These are phyloP conservation scores for Ophiostoma perfectum DNA, from an alignment of 2,329 filamentous ascomycete species.

Conservation along the genomic window DNA sequence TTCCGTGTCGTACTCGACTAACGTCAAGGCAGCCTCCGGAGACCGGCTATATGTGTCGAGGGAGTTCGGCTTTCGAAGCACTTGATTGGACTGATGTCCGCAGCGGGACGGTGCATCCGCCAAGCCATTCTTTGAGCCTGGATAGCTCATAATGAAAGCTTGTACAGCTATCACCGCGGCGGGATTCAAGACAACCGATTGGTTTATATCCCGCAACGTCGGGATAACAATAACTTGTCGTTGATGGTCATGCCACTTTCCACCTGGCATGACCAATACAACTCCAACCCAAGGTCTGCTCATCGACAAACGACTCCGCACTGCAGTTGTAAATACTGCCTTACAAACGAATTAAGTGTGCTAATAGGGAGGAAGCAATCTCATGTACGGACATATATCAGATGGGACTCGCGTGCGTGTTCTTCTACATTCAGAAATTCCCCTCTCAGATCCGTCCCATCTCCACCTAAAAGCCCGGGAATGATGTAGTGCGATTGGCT, in stretches of 20 bases:
- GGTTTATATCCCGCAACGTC: neutral
- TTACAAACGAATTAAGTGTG: neutral
- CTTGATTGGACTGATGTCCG: neutral
- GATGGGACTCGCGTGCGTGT: neutral
- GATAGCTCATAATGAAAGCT: neutral
- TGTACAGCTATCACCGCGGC: neutral
- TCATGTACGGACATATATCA: neutral
- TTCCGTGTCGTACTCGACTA: neutral
- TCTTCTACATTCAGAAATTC: neutral
- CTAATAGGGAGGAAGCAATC: neutral
- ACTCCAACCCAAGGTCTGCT: neutral
- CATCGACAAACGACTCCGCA: neutral
- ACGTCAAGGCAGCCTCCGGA: neutral
- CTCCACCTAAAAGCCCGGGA: neutral
- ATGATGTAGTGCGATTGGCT: constrained; percentile 11
- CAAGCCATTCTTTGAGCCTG: neutral
- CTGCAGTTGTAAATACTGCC: neutral
- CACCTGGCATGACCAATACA: neutral
- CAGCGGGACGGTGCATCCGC: neutral
- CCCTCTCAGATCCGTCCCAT: neutral
- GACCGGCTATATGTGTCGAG: neutral
- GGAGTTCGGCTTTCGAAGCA: neutral
- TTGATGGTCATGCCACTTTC: neutral
- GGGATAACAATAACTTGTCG: neutral
- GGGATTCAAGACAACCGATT: neutral